These are phyloP conservation scores for Aspergillus calidoustus DNA, from an alignment of 2,329 filamentous ascomycete species.

Conservation along the genomic window DNA sequence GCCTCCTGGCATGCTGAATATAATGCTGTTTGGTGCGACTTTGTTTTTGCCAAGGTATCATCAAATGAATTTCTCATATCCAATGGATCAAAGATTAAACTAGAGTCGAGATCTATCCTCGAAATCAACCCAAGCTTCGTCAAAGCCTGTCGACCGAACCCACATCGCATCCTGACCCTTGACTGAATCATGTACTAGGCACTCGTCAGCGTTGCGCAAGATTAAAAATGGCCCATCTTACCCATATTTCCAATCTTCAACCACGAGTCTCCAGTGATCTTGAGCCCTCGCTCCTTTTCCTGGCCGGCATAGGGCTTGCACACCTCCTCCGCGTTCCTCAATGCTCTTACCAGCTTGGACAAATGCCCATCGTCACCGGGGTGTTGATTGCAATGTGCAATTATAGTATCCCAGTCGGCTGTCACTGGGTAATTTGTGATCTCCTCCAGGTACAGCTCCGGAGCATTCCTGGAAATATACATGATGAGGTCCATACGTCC, in stretches of 20 bases:
- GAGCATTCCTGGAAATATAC: constrained; percentile 71
- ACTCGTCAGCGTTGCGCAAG: background rate
- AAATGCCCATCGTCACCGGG: constrained; percentile 78
- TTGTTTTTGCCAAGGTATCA: too few species aligned
- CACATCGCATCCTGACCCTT: constrained; percentile 36
- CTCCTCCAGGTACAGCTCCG: constrained; percentile 63
- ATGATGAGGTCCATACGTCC: constrained; percentile 73
- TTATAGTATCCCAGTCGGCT: constrained; percentile 52
- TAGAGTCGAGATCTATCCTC: background rate
- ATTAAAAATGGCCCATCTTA: constrained; percentile 24
- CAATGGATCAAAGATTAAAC: background rate
- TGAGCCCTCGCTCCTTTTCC: constrained; percentile 33
- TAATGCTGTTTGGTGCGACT: too few species aligned
- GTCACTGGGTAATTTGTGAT: constrained; percentile 65
- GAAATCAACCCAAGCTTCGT: constrained; percentile 45
- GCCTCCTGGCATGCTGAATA: too few species aligned
- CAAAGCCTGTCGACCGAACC: constrained; percentile 48
- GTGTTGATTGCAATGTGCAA: constrained; percentile 51
- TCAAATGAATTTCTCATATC: too few species aligned
- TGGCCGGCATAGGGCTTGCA: constrained; percentile 41
- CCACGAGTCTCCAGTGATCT: constrained; percentile 50
- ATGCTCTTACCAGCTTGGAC: constrained; percentile 73
- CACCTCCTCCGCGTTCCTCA: constrained; percentile 66
- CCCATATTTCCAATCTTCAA: constrained; percentile 51
- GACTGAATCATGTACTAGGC: constrained; percentile 44